These are phyloP conservation scores for Nemophila menziesii DNA, from an alignment of 257 asterid genomes.

Conservation along the genomic window DNA sequence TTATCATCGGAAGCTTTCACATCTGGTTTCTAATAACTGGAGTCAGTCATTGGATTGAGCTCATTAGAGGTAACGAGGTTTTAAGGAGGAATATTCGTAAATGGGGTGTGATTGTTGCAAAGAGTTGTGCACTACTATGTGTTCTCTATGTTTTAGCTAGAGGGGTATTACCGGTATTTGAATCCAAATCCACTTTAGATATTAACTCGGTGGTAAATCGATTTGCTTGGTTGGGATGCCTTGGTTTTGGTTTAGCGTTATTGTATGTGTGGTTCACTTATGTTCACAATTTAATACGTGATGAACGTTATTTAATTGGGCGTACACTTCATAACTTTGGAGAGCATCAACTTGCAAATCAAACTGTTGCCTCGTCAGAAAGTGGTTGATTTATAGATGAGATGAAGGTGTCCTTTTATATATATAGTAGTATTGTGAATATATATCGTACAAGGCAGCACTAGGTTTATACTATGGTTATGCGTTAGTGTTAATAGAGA, in stretches of 20 bases:
- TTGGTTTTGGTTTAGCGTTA: slow-evolving; percentile 46
- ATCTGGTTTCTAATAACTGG: slow-evolving; percentile 96
- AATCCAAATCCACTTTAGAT: too few species aligned
- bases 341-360: slow-evolving; percentile 38
- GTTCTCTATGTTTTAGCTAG: too few species aligned
- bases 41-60: slow-evolving; percentile 63
- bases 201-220: slow-evolving; percentile 75
- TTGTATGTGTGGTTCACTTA: slow-evolving; percentile 94
- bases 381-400: too few species aligned
- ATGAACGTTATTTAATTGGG: slow-evolving; percentile 86
- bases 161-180: too few species aligned
- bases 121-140: slow-evolving; percentile 68
- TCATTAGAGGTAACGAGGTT: slow-evolving; percentile 51
- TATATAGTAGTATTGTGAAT: slow-evolving; percentile 1
- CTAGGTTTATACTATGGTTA: too few species aligned
- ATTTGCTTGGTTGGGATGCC: slow-evolving; percentile 95
- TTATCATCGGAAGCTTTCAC: slow-evolving; percentile 86
- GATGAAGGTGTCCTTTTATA: too few species aligned
- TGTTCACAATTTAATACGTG: slow-evolving; percentile 91
- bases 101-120: slow-evolving; percentile 81
- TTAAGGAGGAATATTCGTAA: slow-evolving; percentile 61
- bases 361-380: too few species aligned
- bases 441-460: too few species aligned
- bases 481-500: too few species aligned
- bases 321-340: slow-evolving; percentile 87